phyloP scores from a whole-genome alignment of 305 asterid species.

The Fraxinus albicans region DNA sequence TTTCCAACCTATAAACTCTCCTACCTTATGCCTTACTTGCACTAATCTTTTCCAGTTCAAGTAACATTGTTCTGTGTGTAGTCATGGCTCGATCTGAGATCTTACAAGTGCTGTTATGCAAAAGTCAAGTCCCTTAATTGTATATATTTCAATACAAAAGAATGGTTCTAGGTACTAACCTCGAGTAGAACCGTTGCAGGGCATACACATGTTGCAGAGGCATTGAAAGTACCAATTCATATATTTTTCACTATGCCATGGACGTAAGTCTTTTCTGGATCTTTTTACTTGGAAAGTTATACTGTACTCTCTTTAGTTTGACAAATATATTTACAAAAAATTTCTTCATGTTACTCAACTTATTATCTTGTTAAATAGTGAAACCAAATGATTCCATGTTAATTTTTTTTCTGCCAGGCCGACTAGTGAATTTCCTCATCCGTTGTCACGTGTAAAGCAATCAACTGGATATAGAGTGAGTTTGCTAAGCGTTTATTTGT shows the following conservation, averaged over 20 bases:
- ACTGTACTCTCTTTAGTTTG: constrained; percentile 22
- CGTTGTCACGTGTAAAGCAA: constrained; percentile 94
- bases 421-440: constrained; percentile 72
- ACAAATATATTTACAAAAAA: background rate
- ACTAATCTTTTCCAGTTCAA: background rate
- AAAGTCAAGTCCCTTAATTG: background rate
- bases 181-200: constrained; percentile 42
- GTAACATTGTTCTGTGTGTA: background rate
- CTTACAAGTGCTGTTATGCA: background rate
- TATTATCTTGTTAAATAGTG: constrained; percentile 9
- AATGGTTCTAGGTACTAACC: constrained; percentile 24
- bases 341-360: constrained; percentile 9
- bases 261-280: constrained; percentile 61
- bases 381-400: constrained; percentile 1
- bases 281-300: constrained; percentile 14
- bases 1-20: background rate
- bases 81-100: background rate
- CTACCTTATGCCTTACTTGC: background rate
- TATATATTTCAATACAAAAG: background rate
- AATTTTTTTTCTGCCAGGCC: constrained; percentile 39
- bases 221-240: constrained; percentile 68
- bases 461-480: constrained; percentile 92
- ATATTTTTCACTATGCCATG: constrained; percentile 91
- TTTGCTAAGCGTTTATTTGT: constrained; percentile 18
- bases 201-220: constrained; percentile 81